Conservation (phyloP, 2,329 filamentous ascomycete species). For the Colletotrichum limetticola region DNA sequence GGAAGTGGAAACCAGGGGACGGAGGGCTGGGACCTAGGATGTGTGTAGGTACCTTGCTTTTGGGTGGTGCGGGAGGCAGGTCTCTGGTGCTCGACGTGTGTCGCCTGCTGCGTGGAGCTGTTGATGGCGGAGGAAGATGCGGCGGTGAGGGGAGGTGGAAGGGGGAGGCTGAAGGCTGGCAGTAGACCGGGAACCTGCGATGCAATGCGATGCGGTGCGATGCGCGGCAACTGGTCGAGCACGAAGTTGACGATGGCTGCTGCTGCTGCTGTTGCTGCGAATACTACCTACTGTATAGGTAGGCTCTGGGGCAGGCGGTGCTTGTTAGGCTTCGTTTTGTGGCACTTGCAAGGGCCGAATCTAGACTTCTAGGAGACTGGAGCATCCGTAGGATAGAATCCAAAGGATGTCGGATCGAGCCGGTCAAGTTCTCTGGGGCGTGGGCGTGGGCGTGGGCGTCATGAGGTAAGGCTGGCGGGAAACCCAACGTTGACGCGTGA, state of each 20-base stretch:
- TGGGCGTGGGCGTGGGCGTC: not conserved
- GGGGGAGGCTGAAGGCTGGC: too few species aligned
- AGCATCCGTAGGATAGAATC: not conserved
- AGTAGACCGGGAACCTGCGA: not conserved
- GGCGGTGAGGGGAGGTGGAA: too few species aligned
- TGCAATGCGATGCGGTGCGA: not conserved
- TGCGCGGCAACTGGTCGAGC: not conserved
- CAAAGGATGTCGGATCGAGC: not conserved
- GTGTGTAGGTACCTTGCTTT: too few species aligned
- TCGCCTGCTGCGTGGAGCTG: not conserved
- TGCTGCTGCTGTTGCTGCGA: not conserved
- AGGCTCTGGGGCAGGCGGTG: not conserved
- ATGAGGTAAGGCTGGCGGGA: conserved; percentile 4
- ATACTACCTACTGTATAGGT: too few species aligned
- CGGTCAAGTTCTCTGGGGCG: not conserved
- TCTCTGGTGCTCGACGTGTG: not conserved
- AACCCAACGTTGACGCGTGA: conserved; percentile 17
- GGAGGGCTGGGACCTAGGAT: not conserved
- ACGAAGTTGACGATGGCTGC: not conserved
- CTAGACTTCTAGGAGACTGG: not conserved
- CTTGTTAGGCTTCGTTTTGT: not conserved
- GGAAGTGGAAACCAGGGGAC: conserved; percentile 6
- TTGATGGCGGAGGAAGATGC: not conserved
- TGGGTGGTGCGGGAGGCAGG: not conserved
- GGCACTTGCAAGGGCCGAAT: not conserved